phyloP scores from a whole-genome alignment of 306 rosid genomes.

The Fragaria nilgerrensis region DNA sequence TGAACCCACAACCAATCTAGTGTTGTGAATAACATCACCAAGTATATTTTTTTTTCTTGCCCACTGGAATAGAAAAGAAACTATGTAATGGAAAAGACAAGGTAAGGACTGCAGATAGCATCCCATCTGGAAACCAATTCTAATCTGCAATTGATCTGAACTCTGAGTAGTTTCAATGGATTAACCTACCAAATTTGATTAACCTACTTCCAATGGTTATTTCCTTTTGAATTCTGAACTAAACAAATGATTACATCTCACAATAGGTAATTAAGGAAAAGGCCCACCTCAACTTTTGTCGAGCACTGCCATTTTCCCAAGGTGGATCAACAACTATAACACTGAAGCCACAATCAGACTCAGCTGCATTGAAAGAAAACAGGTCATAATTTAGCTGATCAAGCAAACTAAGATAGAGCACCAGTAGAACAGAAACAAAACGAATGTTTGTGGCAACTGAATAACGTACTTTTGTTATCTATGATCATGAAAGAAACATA shows the following conservation, averaged over 20 bases:
- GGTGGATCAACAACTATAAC: slow-evolving; percentile 88
- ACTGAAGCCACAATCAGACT: slow-evolving; percentile 64
- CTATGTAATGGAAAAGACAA: background rate
- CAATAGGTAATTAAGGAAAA: background rate
- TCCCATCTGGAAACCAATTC: background rate
- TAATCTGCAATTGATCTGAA: background rate
- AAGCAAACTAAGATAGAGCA: background rate
- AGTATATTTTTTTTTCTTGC: background rate
- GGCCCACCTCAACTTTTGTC: slow-evolving; percentile 64
- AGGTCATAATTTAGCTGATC: background rate
- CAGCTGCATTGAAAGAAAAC: slow-evolving; percentile 36
- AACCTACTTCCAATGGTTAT: too few relatives aligned
- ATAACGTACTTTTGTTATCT: background rate
- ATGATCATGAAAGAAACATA: too few relatives aligned
- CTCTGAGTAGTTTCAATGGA: background rate
- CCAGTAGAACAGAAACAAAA: background rate
- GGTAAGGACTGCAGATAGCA: background rate
- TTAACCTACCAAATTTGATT: background rate
- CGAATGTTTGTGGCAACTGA: background rate
- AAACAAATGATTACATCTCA: background rate
- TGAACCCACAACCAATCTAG: background rate
- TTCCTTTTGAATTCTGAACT: background rate
- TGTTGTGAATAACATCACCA: background rate
- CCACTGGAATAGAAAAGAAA: background rate
- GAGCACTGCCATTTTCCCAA: slow-evolving; percentile 96